These are phyloP conservation scores for Pseudogymnoascus sp. DNA, from an alignment of 2,329 filamentous ascomycete species.

Conservation along the genomic window DNA sequence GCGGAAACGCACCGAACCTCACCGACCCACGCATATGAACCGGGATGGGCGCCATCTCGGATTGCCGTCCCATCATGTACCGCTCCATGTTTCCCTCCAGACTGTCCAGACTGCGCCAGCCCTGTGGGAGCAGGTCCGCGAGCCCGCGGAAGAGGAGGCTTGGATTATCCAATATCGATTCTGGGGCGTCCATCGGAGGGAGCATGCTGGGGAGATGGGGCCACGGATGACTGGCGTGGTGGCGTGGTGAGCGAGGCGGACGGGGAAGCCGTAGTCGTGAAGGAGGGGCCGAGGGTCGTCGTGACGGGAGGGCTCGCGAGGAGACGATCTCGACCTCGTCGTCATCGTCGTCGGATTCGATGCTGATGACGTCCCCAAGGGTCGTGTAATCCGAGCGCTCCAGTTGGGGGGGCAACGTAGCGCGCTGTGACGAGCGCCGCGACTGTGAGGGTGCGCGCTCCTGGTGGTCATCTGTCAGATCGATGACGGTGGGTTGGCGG, in stretches of 20 bases:
- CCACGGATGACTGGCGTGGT: background rate
- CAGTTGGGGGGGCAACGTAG: background rate
- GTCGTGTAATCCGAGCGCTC: background rate
- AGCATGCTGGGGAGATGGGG: constrained; percentile 1
- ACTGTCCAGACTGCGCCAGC: background rate
- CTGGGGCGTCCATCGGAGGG: background rate
- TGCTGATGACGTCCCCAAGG: background rate
- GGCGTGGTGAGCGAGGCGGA: background rate
- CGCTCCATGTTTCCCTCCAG: background rate
- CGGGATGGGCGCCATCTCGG: background rate
- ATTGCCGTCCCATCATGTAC: background rate
- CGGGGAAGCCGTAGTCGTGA: background rate
- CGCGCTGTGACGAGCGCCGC: constrained; percentile 4
- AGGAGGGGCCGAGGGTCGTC: constrained; percentile 1
- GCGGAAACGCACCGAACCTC: background rate
- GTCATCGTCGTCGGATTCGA: constrained; percentile 2
- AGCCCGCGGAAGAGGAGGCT: background rate
- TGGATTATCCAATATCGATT: background rate
- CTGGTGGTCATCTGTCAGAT: constrained; percentile 2
- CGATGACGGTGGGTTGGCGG: constrained; percentile 7
- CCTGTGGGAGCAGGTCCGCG: background rate
- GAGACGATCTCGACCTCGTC: constrained; percentile 4
- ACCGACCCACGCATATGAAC: background rate
- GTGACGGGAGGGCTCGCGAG: background rate
- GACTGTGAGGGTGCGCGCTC: constrained; percentile 1